These are phyloP conservation scores for Hamamelis virginiana DNA, from an alignment of 164 flowering plant genomes.

Conservation along the genomic window DNA sequence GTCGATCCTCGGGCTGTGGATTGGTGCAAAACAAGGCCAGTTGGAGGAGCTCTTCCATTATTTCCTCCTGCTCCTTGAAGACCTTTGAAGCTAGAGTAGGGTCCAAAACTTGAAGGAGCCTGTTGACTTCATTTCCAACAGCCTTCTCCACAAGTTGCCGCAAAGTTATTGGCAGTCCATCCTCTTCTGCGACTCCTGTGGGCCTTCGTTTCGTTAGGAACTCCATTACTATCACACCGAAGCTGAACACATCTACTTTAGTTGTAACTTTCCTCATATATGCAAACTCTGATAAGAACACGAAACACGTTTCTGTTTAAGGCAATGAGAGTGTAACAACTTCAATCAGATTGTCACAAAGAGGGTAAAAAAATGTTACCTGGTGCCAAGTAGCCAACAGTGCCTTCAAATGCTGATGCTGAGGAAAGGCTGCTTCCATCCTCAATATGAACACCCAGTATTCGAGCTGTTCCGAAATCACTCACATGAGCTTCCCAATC, in stretches of 20 bases:
- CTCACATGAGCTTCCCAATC: slow-evolving; percentile 74
- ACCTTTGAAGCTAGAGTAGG: slow-evolving; percentile 32
- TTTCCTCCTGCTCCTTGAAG: slow-evolving; percentile 26
- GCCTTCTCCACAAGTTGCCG: slow-evolving; percentile 54
- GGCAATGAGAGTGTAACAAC: no score
- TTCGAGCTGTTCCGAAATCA: slow-evolving; percentile 87
- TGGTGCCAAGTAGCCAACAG: slow-evolving; percentile 91
- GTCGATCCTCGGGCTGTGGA: slow-evolving; percentile 53
- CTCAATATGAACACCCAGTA: slow-evolving; percentile 58
- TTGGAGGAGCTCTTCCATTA: slow-evolving; percentile 39
- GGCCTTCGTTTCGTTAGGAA: slow-evolving; percentile 65
- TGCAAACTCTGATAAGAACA: slow-evolving; percentile 60
- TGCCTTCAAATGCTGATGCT: slow-evolving; percentile 74
- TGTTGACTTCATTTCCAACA: slow-evolving; percentile 31
- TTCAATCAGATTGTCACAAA: no score
- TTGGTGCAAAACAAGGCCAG: slow-evolving; percentile 62
- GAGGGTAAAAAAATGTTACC: slow-evolving; percentile 38
- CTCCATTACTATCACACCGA: slow-evolving; percentile 77
- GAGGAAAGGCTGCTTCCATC: slow-evolving; percentile 42
- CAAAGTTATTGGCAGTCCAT: slow-evolving; percentile 53
- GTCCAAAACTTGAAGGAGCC: slow-evolving; percentile 45
- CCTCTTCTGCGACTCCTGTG: slow-evolving; percentile 51
- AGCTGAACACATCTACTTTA: slow-evolving; percentile 85
- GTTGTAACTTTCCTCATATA: slow-evolving; percentile 71
- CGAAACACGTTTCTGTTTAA: not conserved